A percentile compares a stretch with the other conserved stretches of the same genome.
Conservation (phyloP, 495 filamentous ascomycete species). For the Corynascus novoguineensis region DNA sequence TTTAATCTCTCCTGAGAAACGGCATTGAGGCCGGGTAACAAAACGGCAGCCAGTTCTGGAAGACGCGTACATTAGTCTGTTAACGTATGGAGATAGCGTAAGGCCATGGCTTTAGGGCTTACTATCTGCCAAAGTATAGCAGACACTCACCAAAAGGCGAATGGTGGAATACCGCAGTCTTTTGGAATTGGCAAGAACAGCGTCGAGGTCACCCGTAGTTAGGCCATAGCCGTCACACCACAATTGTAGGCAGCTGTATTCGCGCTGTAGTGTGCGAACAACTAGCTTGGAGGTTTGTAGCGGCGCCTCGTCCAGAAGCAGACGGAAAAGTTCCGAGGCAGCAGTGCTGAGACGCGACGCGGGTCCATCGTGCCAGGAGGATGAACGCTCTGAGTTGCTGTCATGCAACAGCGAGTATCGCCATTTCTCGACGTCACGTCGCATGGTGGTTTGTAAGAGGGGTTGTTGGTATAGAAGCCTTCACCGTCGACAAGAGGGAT, state of each 20-base stretch:
- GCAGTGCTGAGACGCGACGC: not conserved
- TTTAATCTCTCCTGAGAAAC: not conserved
- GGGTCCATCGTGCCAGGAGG: not conserved
- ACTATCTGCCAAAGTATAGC: not conserved
- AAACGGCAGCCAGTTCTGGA: not conserved
- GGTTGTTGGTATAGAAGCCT: too few relatives aligned
- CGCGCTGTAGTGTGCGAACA: not conserved
- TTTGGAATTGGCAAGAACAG: not conserved
- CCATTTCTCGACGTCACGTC: not conserved
- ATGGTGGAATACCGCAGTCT: not conserved
- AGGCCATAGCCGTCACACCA: slow-evolving; percentile 3
- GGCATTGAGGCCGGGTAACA: not conserved
- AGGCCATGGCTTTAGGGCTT: not conserved
- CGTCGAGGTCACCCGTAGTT: not conserved
- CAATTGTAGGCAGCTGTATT: not conserved
- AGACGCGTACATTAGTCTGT: too few relatives aligned
- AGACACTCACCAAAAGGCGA: not conserved
- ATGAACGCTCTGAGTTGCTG: not conserved
- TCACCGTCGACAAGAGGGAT: too few relatives aligned
- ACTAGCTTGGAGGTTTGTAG: not conserved
- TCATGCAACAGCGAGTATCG: not conserved
- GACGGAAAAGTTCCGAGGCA: not conserved
- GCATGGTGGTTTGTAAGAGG: not conserved
- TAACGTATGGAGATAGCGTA: too few relatives aligned
- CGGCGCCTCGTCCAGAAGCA: not conserved